Evolutionary conservation across 108 stramenopile genomes (phyloP).

Genomic region (Cyclostephanos tholiformis): DNA sequence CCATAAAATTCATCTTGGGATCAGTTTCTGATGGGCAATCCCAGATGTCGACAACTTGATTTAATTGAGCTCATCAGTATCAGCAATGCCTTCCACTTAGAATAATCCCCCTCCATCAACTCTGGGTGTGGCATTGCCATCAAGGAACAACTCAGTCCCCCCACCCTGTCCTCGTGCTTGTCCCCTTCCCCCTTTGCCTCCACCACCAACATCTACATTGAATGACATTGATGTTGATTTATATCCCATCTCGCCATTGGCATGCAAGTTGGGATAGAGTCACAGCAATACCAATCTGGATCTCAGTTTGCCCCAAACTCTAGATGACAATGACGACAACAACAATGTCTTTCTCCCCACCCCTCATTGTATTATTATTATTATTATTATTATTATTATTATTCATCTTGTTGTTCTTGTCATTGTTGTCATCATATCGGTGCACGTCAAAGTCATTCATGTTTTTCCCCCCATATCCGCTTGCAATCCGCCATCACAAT

Average conservation of each 20-base stretch:
- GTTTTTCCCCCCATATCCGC: too few relatives aligned
- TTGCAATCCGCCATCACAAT: too few relatives aligned
- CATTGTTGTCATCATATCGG: too few relatives aligned
- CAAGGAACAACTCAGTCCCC: slow-evolving; percentile 30
- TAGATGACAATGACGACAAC: not conserved
- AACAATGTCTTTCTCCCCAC: too few relatives aligned
- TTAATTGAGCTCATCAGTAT: slow-evolving; percentile 46
- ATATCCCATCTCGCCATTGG: slow-evolving; percentile 46
- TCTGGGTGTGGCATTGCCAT: slow-evolving; percentile 43
- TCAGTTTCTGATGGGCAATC: too few relatives aligned
- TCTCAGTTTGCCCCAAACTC: slow-evolving; percentile 38
- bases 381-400: too few relatives aligned
- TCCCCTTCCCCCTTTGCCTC: not conserved
- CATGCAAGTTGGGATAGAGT: slow-evolving; percentile 28
- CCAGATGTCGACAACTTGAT: slow-evolving; percentile 5
- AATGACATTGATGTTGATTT: too few relatives aligned
- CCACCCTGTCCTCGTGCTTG: not conserved
- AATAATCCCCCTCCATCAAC: slow-evolving; percentile 34
- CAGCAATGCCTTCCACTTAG: slow-evolving; percentile 50
- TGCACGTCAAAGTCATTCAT: too few relatives aligned
- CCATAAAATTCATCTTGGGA: too few relatives aligned
- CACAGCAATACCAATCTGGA: slow-evolving; percentile 33
- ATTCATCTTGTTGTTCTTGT: not conserved
- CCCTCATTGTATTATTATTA: too few relatives aligned
- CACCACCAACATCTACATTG: too few relatives aligned